Evolutionary conservation across 2,329 filamentous ascomycete species (phyloP).

Genomic region (Fonsecaea monophora): DNA sequence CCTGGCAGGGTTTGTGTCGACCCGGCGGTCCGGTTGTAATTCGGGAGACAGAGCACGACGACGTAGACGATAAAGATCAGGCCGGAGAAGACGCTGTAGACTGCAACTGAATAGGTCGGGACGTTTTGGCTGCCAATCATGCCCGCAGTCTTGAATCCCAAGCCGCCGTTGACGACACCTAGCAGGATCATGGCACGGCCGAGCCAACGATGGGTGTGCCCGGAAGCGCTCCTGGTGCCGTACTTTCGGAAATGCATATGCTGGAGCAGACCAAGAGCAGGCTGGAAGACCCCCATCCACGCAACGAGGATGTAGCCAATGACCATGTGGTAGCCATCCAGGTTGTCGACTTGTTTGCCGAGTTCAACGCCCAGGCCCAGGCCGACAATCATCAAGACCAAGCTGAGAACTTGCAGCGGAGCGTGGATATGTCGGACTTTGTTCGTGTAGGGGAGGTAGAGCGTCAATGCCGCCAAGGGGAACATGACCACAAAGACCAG

Average conservation of each 20-base stretch:
- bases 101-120: constrained; percentile 49
- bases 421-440: constrained; percentile 54
- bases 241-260: constrained; percentile 59
- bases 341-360: constrained; percentile 48
- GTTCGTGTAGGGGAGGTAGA: constrained; percentile 50
- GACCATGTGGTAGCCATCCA: constrained; percentile 56
- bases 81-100: constrained; percentile 59
- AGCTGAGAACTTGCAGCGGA: constrained; percentile 56
- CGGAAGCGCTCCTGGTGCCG: constrained; percentile 44
- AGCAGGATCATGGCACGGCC: constrained; percentile 59
- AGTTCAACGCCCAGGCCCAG: constrained; percentile 61
- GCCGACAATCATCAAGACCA: constrained; percentile 56
- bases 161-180: constrained; percentile 64
- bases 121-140: constrained; percentile 45
- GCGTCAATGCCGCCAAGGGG: constrained; percentile 44
- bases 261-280: constrained; percentile 59
- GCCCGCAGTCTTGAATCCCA: constrained; percentile 58
- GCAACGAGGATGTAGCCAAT: constrained; percentile 62
- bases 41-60: constrained; percentile 35
- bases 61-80: constrained; percentile 56
- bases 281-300: constrained; percentile 63
- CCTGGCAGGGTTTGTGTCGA: constrained; percentile 16
- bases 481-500: constrained; percentile 52
- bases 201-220: constrained; percentile 62
- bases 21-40: constrained; percentile 2